phyloP scores from a whole-genome alignment of 345 rosid species.

The Arabis hirsuta region DNA sequence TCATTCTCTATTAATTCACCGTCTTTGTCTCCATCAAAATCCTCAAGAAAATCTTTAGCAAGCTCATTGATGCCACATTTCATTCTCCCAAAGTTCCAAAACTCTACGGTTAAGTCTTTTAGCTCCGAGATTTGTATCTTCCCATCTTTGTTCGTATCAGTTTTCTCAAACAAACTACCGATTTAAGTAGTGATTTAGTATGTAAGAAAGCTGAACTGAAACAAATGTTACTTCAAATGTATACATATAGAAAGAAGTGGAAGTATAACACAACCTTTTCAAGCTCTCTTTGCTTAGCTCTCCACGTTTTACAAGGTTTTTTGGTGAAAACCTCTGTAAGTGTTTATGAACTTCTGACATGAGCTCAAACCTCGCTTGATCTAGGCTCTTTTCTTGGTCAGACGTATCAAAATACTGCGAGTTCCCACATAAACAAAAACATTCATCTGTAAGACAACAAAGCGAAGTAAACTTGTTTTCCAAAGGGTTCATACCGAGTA shows the following conservation, averaged over 20 bases:
- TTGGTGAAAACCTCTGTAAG: slow-evolving; percentile 28
- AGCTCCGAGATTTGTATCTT: slow-evolving; percentile 29
- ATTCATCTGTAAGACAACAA: not conserved
- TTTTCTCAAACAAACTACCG: slow-evolving; percentile 26
- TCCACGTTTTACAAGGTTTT: slow-evolving; percentile 24
- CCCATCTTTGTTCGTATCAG: slow-evolving; percentile 23
- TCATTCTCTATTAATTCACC: slow-evolving; percentile 15
- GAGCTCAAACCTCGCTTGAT: slow-evolving; percentile 34
- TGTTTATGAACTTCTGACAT: slow-evolving; percentile 37
- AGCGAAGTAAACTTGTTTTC: not conserved
- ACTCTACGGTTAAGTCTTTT: slow-evolving; percentile 22
- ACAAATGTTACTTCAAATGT: not conserved
- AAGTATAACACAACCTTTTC: slow-evolving; percentile 11
- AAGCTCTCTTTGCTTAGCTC: slow-evolving; percentile 36
- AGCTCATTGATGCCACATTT: slow-evolving; percentile 23
- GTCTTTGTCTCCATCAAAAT: slow-evolving; percentile 14
- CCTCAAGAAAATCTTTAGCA: slow-evolving; percentile 1
- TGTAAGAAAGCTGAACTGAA: not conserved
- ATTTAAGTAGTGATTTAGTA: not conserved
- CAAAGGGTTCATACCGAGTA: slow-evolving; percentile 23
- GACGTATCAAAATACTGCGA: slow-evolving; percentile 32
- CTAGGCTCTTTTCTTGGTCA: slow-evolving; percentile 35
- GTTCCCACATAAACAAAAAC: not conserved
- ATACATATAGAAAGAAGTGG: not conserved
- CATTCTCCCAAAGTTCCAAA: slow-evolving; percentile 26